Evolutionary conservation across 2,329 filamentous ascomycete genomes (phyloP).

Genomic region (Metarhizium guizhouense): DNA sequence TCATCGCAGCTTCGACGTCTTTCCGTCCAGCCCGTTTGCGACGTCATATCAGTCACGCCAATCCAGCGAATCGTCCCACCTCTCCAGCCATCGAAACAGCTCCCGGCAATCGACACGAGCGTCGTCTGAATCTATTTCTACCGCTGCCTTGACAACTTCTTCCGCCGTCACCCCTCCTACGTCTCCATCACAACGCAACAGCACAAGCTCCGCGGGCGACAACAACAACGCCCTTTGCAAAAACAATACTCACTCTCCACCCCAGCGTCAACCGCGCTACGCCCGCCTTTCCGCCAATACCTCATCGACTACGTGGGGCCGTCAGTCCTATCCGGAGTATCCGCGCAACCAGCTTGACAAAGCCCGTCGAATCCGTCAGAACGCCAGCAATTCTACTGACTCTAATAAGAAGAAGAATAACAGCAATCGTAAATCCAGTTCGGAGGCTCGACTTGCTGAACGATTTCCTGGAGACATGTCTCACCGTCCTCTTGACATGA

Average conservation of each 20-base stretch:
- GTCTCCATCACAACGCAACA: neutral
- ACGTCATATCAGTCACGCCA: neutral
- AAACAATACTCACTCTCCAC: neutral
- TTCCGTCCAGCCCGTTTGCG: slow-evolving; percentile 34
- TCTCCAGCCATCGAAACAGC: no score
- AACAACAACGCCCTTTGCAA: no score
- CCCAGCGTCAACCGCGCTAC: neutral
- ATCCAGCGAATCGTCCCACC: neutral
- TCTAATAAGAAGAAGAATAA: neutral
- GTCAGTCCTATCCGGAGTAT: neutral
- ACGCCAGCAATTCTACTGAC: slow-evolving; percentile 4
- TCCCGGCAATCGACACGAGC: no score
- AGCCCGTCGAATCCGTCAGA: neutral
- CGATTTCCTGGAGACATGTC: slow-evolving; percentile 57
- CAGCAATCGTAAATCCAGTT: slow-evolving; percentile 3
- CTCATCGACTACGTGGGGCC: neutral
- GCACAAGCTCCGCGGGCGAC: no score
- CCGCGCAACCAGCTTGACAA: neutral
- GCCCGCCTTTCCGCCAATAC: neutral
- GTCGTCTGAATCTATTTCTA: neutral
- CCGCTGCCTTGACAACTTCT: neutral
- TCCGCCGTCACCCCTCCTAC: neutral
- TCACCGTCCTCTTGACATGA: slow-evolving; percentile 57
- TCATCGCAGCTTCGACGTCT: slow-evolving; percentile 18
- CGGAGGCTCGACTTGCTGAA: slow-evolving; percentile 14